Evolutionary conservation across 352 stramenopile species (phyloP).

Genomic region (Pythium volutum): DNA sequence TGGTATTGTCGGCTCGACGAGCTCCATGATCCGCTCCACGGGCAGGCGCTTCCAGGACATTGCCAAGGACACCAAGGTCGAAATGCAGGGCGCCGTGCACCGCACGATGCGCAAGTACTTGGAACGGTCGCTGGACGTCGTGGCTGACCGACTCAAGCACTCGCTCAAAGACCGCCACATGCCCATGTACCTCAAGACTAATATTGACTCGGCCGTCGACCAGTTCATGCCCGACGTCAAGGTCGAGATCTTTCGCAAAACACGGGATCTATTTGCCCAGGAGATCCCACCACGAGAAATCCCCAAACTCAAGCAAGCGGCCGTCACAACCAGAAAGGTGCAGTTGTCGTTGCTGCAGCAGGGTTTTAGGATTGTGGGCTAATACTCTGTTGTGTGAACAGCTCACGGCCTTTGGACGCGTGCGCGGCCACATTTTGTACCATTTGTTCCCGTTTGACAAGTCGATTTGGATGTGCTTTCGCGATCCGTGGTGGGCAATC

Average conservation of each 20-base stretch:
- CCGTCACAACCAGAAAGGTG: constrained; percentile 9
- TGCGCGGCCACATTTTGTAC: constrained; percentile 81
- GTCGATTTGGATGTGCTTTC: constrained; percentile 84
- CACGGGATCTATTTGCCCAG: constrained; percentile 64
- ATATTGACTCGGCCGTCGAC: constrained; percentile 83
- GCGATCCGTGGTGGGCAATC: constrained; percentile 75
- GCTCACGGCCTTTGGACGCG: constrained; percentile 37
- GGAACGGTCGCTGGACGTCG: constrained; percentile 74
- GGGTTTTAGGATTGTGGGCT: not conserved
- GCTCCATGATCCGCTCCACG: constrained; percentile 75
- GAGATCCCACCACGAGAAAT: constrained; percentile 17
- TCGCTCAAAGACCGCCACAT: constrained; percentile 84
- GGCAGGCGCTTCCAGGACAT: constrained; percentile 82
- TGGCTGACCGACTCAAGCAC: constrained; percentile 68
- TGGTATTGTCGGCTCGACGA: constrained; percentile 73
- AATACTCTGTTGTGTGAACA: not conserved
- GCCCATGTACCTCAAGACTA: constrained; percentile 75
- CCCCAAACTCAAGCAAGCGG: constrained; percentile 4
- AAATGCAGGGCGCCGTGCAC: constrained; percentile 80
- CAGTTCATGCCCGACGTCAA: constrained; percentile 89
- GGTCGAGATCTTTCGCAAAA: constrained; percentile 87
- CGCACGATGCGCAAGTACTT: constrained; percentile 73
- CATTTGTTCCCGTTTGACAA: constrained; percentile 87
- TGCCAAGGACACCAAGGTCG: constrained; percentile 79
- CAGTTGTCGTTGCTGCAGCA: not conserved